Percentiles rank a stretch among this genome's conserved stretches.
phyloP scores from a whole-genome alignment of 768 basidiomycete genomes.

The Mycena floridula region DNA sequence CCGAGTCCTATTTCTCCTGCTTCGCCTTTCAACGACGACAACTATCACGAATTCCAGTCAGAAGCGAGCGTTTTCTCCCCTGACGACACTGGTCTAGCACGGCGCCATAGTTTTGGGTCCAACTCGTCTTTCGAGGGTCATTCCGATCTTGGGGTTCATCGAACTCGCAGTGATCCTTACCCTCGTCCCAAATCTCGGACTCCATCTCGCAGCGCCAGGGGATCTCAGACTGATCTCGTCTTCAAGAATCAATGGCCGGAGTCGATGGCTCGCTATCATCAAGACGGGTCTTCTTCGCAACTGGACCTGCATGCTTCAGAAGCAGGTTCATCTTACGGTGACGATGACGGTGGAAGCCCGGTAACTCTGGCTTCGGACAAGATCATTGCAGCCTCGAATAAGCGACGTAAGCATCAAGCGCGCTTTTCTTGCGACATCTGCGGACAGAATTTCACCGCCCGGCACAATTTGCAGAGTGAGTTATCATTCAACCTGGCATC shows the following conservation, averaged over 20 bases:
- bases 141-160: neutral
- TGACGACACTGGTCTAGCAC: neutral
- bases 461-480: constrained; percentile 22
- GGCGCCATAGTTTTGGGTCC: neutral
- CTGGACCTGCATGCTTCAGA: neutral
- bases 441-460: constrained; percentile 17
- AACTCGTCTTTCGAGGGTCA: neutral
- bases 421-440: constrained; percentile 18
- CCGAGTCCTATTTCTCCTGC: neutral
- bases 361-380: neutral
- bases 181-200: neutral
- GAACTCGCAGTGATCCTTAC: neutral
- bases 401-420: constrained; percentile 14
- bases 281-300: neutral
- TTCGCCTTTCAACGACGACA: neutral
- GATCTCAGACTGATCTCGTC: neutral
- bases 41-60: neutral
- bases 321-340: neutral
- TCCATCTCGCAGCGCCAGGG: neutral
- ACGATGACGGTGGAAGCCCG: neutral
- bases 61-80: neutral
- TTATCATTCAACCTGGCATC: constrained; percentile 2
- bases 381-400: constrained; percentile 9
- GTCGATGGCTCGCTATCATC: neutral
- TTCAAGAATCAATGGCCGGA: neutral